Conservation (phyloP, 2,329 filamentous ascomycete genomes). For the Ramichloridium luteum region DNA sequence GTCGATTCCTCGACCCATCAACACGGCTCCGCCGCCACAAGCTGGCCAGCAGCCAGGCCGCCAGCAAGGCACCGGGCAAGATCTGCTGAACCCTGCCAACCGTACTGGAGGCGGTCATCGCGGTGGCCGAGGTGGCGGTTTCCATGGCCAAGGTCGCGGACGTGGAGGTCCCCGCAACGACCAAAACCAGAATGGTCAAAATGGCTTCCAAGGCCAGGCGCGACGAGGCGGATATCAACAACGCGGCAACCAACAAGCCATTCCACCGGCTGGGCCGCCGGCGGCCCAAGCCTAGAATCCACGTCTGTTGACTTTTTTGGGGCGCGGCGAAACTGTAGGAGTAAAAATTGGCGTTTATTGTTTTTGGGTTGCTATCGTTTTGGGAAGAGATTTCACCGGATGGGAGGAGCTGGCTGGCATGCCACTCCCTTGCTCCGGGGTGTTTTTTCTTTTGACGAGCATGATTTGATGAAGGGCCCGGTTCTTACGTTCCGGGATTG, state of each 20-base stretch:
- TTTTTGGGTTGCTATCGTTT: slow-evolving; percentile 3
- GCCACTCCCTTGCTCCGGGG: too few relatives aligned
- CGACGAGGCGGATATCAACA: slow-evolving; percentile 21
- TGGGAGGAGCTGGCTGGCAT: slow-evolving; percentile 16
- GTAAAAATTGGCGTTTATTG: slow-evolving; percentile 12
- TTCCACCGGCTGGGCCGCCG: slow-evolving; percentile 18
- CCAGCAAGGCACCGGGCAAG: slow-evolving; percentile 25
- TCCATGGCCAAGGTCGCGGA: slow-evolving; percentile 16
- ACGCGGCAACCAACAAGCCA: slow-evolving; percentile 18
- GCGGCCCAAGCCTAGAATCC: slow-evolving; percentile 19
- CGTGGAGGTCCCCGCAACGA: slow-evolving; percentile 23
- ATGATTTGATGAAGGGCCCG: slow-evolving; percentile 20
- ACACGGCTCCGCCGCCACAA: slow-evolving; percentile 34
- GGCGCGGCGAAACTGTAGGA: slow-evolving; percentile 13
- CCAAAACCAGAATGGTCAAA: slow-evolving; percentile 15
- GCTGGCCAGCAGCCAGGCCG: slow-evolving; percentile 15
- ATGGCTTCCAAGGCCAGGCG: slow-evolving; percentile 22
- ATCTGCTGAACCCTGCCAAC: slow-evolving; percentile 24
- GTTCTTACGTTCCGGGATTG: slow-evolving; percentile 21
- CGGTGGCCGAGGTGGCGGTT: slow-evolving; percentile 23
- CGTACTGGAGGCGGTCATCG: slow-evolving; percentile 21
- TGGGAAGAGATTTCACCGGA: too few relatives aligned
- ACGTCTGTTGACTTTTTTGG: slow-evolving; percentile 10
- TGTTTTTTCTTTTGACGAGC: slow-evolving; percentile 16
- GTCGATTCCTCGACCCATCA: slow-evolving; percentile 74